phyloP scores from a whole-genome alignment of 2,329 filamentous ascomycete genomes.

The Aureobasidium sp. region DNA sequence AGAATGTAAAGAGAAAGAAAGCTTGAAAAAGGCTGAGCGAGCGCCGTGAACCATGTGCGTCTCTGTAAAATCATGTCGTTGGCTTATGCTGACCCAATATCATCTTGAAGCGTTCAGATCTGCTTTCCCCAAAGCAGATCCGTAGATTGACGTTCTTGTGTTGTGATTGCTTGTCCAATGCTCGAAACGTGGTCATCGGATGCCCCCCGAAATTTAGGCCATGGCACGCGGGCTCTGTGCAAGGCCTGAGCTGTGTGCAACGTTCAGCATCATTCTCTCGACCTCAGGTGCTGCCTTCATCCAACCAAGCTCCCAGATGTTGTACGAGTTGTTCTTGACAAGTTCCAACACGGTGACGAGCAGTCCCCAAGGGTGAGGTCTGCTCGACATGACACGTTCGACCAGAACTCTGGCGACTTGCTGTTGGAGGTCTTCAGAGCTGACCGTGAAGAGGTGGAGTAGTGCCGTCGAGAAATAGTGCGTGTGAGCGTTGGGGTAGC shows the following conservation, averaged over 20 bases:
- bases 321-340: constrained; percentile 82
- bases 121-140: constrained; percentile 3
- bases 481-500: constrained; percentile 82
- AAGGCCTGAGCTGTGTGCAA: constrained; percentile 19
- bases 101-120: neutral
- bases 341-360: constrained; percentile 84
- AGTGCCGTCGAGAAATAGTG: constrained; percentile 87
- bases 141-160: neutral
- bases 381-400: constrained; percentile 79
- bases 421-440: constrained; percentile 71
- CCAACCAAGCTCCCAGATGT: constrained; percentile 88
- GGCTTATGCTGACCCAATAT: neutral
- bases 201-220: constrained; percentile 7
- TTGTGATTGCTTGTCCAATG: neutral
- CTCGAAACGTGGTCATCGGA: neutral
- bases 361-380: constrained; percentile 93
- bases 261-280: constrained; percentile 28
- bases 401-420: constrained; percentile 84
- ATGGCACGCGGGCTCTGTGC: constrained; percentile 14
- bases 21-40: neutral
- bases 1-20: constrained; percentile 1
- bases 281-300: constrained; percentile 88
- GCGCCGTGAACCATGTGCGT: neutral
- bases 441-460: constrained; percentile 67
- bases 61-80: neutral